A percentile compares a stretch with the other conserved stretches of the same genome.
These are phyloP conservation scores for Tetrastigma voinierianum DNA, from an alignment of 164 flowering plant genomes.

Conservation along the genomic window DNA sequence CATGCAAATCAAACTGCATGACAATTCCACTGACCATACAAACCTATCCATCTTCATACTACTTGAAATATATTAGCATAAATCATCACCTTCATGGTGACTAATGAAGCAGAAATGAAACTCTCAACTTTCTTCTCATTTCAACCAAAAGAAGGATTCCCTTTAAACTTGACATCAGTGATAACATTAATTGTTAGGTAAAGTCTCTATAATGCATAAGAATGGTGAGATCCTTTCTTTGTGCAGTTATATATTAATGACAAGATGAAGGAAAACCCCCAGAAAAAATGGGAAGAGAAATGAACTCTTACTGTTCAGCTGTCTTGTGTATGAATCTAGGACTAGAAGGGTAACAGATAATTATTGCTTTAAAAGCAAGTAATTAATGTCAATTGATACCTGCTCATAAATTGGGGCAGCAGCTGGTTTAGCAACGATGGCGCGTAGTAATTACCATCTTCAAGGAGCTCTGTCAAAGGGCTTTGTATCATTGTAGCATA, in stretches of 20 bases:
- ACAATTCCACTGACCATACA: too few relatives aligned
- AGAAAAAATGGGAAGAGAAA: background rate
- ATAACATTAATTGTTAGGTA: background rate
- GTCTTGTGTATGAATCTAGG: background rate
- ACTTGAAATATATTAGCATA: too few relatives aligned
- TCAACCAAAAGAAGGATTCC: too few relatives aligned
- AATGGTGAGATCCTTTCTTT: background rate
- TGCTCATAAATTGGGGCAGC: background rate
- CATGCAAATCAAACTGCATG: too few relatives aligned
- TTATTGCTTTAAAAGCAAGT: background rate
- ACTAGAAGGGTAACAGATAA: background rate
- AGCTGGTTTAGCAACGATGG: background rate
- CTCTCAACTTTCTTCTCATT: too few relatives aligned
- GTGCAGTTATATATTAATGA: too few relatives aligned
- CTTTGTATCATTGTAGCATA: conserved; percentile 88
- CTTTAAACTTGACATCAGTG: too few relatives aligned
- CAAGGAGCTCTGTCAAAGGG: conserved; percentile 97
- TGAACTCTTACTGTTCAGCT: background rate
- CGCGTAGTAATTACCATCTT: conserved; percentile 2
- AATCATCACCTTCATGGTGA: too few relatives aligned
- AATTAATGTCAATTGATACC: background rate
- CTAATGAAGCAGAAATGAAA: too few relatives aligned
- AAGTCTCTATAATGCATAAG: background rate
- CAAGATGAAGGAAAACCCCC: too few relatives aligned
- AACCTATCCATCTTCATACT: too few relatives aligned